phyloP scores from a whole-genome alignment of 495 filamentous ascomycete species.

The Neurospora sp. region DNA sequence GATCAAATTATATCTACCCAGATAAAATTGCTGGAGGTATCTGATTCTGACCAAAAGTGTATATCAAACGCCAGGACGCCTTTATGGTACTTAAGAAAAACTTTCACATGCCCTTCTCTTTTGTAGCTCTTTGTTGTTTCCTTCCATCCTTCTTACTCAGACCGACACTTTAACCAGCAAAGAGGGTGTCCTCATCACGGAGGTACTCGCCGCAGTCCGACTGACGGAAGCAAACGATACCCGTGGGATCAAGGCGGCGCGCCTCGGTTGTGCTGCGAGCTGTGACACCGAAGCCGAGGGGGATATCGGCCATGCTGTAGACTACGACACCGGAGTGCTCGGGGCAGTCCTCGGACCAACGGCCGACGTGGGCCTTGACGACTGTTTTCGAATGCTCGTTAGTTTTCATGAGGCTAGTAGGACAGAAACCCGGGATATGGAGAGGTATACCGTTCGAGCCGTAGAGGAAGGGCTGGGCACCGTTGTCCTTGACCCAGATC shows the following conservation, averaged over 20 bases:
- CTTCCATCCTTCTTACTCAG: slow-evolving; percentile 1
- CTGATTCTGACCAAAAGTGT: neutral
- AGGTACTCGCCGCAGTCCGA: slow-evolving; percentile 89
- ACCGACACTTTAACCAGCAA: slow-evolving; percentile 27
- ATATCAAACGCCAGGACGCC: slow-evolving; percentile 17
- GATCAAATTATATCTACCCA: neutral
- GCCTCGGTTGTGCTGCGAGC: slow-evolving; percentile 75
- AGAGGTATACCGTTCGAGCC: slow-evolving; percentile 28
- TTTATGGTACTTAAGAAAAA: slow-evolving; percentile 6
- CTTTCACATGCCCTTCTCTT: slow-evolving; percentile 1
- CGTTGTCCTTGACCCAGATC: slow-evolving; percentile 91
- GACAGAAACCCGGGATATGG: neutral
- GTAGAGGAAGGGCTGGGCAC: slow-evolving; percentile 91
- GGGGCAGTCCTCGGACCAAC: slow-evolving; percentile 80
- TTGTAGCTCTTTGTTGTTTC: neutral
- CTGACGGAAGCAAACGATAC: slow-evolving; percentile 74
- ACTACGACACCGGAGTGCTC: slow-evolving; percentile 69
- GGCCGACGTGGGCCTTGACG: slow-evolving; percentile 82
- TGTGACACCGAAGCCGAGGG: slow-evolving; percentile 63
- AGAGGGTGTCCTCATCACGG: slow-evolving; percentile 59
- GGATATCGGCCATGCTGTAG: slow-evolving; percentile 66
- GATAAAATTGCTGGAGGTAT: neutral
- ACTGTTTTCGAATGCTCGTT: slow-evolving; percentile 25
- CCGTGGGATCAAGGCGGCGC: slow-evolving; percentile 76
- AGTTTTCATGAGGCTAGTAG: neutral